Evolutionary conservation across 2,329 filamentous ascomycete species (phyloP), one percentile per base, ranked within the genome.

Genomic region (Fusarium sterilihyphosum): DNA sequence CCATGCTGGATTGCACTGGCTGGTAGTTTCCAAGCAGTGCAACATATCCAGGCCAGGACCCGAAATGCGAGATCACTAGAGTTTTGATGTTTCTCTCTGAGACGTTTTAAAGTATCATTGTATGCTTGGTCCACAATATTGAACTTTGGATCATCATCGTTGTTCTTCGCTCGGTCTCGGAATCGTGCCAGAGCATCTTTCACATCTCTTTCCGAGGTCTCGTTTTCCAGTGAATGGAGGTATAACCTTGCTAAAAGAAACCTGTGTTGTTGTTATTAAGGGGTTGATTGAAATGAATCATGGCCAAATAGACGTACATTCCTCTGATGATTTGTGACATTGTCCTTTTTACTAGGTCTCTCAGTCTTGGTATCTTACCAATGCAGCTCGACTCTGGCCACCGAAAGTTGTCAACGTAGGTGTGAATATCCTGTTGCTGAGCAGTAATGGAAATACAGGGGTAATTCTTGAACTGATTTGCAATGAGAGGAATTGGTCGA

Each of bases 291-390:
- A 26, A 6, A 46, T 13, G 1, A 6, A 46, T 1, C 6, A 46
- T 18, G 2, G 5, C 5, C 1, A 0, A 11, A 14, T 11, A 3
- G 4, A 0, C 47, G 0, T 17, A 50, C 29, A 50, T n/a, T 18
- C 29, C 20, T 0, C 0, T 6, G 0, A 9, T 10, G 4, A 13
- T 8, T 4, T 33, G 22, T 3, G 47, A 18, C 14, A 50, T n/a
- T 0, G 0, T 0, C 3, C 0, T 4, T 8, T 11, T 47, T 22
- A 47, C 6, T 3, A 29, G 0, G 4, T 0, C 6, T 47, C 6
- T 0, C 3, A 47, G 8, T 22, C 0, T 2, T 16, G 18, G 0
- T 29, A 8, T 22, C 0, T 2, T 47, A 5, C 46, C 11, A 8
- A 35, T 24, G 4, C 49, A 52, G 22, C 49, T 52, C 16, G 22